A percentile compares a stretch with the other conserved stretches of the same genome.
phyloP scores from a whole-genome alignment of 2,329 filamentous ascomycete genomes.

The Fusarium tuaranense region DNA sequence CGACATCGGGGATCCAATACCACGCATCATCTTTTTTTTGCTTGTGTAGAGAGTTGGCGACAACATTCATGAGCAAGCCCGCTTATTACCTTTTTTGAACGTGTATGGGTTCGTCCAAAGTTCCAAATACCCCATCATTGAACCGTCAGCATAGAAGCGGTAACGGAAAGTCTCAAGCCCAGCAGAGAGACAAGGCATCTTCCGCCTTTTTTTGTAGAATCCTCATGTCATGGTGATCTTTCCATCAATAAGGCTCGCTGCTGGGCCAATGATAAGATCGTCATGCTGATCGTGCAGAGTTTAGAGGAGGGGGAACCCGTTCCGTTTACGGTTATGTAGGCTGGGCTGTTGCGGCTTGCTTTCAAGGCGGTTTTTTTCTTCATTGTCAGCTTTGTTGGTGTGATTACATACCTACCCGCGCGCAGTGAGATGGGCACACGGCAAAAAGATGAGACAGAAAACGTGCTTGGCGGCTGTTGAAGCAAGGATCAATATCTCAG shows the following conservation, averaged over 20 bases:
- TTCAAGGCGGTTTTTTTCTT: not conserved
- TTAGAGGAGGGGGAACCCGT: not conserved
- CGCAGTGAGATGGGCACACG: not conserved
- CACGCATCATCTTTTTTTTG: not conserved
- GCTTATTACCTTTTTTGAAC: not conserved
- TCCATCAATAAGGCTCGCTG: constrained; percentile 9
- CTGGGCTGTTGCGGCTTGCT: not conserved
- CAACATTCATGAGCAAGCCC: not conserved
- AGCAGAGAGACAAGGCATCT: constrained; percentile 7
- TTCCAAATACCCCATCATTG: not conserved
- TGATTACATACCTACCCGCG: not conserved
- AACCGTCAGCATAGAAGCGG: not conserved
- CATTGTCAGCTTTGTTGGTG: not conserved
- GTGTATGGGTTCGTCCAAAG: not conserved
- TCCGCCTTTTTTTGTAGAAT: constrained; percentile 8
- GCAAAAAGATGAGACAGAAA: not conserved
- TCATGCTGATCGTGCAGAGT: constrained; percentile 32
- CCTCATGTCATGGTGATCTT: constrained; percentile 6
- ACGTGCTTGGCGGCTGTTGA: not conserved
- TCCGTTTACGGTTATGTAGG: constrained; percentile 2
- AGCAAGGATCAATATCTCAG: constrained; percentile 13
- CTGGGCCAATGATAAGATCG: constrained; percentile 37
- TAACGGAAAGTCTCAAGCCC: constrained; percentile 13
- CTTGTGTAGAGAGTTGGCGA: not conserved
- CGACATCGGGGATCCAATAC: not conserved